Percentiles rank a stretch among this genome's conserved stretches.
phyloP scores from a whole-genome alignment of 2,329 filamentous ascomycete genomes.

The Metarhizium anisopliae region DNA sequence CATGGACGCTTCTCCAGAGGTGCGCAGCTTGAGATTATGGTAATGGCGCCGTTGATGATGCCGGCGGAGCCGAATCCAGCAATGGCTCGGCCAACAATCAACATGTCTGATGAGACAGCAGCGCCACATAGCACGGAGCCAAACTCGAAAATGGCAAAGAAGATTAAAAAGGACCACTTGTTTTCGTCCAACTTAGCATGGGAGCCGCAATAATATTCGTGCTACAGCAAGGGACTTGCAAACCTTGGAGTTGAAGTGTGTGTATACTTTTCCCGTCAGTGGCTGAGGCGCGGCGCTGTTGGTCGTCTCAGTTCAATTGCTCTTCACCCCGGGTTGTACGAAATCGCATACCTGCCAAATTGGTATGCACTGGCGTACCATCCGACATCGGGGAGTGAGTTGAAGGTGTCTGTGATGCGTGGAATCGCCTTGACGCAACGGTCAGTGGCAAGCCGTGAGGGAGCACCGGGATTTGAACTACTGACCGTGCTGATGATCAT shows the following conservation, averaged over 20 bases:
- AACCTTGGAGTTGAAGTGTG: conserved; percentile 23
- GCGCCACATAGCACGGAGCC: conserved; percentile 14
- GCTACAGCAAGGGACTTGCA: too few relatives aligned
- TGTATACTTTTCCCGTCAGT: conserved; percentile 39
- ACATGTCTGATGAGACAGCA: conserved; percentile 10
- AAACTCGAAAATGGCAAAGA: conserved; percentile 11
- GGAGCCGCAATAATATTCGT: too few relatives aligned
- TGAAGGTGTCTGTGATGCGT: conserved; percentile 37
- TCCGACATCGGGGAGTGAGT: conserved; percentile 39
- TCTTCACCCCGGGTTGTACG: too few relatives aligned
- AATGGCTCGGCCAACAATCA: conserved; percentile 14
- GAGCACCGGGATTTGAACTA: neutral
- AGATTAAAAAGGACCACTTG: conserved; percentile 10
- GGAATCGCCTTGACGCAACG: conserved; percentile 26
- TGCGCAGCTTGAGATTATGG: conserved; percentile 9
- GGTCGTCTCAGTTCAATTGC: too few relatives aligned
- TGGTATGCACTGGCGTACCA: conserved; percentile 44
- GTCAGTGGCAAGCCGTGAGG: neutral
- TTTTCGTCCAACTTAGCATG: neutral
- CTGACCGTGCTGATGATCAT: conserved; percentile 40
- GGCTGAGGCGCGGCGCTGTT: conserved; percentile 23
- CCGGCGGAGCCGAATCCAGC: conserved; percentile 12
- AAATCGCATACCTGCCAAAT: conserved; percentile 27
- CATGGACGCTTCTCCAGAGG: conserved; percentile 10
- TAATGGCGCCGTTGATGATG: conserved; percentile 11